A percentile compares a stretch with the other conserved stretches of the same genome.
These are phyloP conservation scores for Suillus subalutaceus DNA, from an alignment of 768 basidiomycete genomes.

Conservation along the genomic window DNA sequence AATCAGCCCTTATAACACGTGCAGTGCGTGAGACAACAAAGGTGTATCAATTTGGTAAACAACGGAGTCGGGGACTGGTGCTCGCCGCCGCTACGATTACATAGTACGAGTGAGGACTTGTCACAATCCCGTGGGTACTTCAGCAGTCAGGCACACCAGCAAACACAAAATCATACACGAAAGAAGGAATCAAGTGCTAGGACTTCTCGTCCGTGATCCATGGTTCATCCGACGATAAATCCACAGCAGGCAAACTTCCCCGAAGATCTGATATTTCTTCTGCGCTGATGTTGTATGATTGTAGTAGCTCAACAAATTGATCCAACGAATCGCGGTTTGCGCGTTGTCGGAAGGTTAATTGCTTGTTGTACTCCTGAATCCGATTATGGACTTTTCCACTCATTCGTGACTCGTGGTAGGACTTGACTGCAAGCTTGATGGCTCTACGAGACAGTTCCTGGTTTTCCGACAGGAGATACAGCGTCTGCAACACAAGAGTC, in stretches of 20 bases:
- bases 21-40: too few species aligned
- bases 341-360: neutral
- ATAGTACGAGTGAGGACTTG: neutral
- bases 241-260: too few species aligned
- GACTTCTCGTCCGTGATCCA: neutral
- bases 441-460: neutral
- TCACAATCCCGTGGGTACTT: neutral
- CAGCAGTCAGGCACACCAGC: neutral
- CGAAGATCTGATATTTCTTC: neutral
- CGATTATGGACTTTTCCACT: neutral
- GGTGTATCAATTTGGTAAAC: too few species aligned
- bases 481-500: slow-evolving; percentile 26
- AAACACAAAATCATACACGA: neutral
- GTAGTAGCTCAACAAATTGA: neutral
- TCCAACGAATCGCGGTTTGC: neutral
- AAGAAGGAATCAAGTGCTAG: neutral
- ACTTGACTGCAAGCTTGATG: neutral
- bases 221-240: too few species aligned
- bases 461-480: slow-evolving; percentile 13
- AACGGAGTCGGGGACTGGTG: too few species aligned
- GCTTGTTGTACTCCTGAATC: neutral
- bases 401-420: neutral
- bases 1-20: too few species aligned
- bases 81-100: too few species aligned
- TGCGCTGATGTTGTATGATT: neutral